Conservation (phyloP, 2,329 filamentous ascomycete species). For the Polychaeton citri region DNA sequence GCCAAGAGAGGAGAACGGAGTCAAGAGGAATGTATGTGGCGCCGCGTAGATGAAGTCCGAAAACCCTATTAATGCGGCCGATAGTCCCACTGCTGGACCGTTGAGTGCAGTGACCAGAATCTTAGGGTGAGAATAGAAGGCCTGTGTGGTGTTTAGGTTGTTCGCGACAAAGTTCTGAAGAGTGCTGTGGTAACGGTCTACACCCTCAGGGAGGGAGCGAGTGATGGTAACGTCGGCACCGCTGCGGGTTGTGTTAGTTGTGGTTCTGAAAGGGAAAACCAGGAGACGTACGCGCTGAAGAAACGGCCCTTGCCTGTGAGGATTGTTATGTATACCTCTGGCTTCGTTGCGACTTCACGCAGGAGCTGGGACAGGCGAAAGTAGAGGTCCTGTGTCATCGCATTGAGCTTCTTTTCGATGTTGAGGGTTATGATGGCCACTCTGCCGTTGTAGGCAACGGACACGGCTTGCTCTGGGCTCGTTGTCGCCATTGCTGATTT, state of each 20-base stretch:
- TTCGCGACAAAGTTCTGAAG: constrained; percentile 62
- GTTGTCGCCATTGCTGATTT: constrained; percentile 4
- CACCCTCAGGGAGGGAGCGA: constrained; percentile 26
- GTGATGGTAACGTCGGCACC: constrained; percentile 63
- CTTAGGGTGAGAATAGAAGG: constrained; percentile 89
- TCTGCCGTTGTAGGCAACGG: constrained; percentile 51
- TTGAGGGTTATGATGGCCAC: constrained; percentile 79
- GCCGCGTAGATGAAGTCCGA: constrained; percentile 87
- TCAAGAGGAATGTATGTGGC: constrained; percentile 72
- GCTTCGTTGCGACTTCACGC: constrained; percentile 61
- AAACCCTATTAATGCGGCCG: constrained; percentile 67
- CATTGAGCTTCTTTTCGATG: constrained; percentile 76
- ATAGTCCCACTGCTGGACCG: constrained; percentile 78
- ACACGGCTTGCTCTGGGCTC: constrained; percentile 33
- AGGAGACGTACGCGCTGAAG: constrained; percentile 66
- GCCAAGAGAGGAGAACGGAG: constrained; percentile 80
- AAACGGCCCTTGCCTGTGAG: constrained; percentile 65
- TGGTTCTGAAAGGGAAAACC: not conserved
- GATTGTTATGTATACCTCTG: constrained; percentile 75
- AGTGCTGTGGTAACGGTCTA: constrained; percentile 41
- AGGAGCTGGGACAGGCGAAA: constrained; percentile 62
- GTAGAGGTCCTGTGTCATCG: constrained; percentile 59
- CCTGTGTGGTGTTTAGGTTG: constrained; percentile 80
- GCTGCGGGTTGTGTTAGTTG: constrained; percentile 29
- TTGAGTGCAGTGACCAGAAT: constrained; percentile 85